Percentiles rank a stretch among this genome's conserved stretches.
Conservation (phyloP, 495 filamentous ascomycete species). For the Cudoniella acicularis region DNA sequence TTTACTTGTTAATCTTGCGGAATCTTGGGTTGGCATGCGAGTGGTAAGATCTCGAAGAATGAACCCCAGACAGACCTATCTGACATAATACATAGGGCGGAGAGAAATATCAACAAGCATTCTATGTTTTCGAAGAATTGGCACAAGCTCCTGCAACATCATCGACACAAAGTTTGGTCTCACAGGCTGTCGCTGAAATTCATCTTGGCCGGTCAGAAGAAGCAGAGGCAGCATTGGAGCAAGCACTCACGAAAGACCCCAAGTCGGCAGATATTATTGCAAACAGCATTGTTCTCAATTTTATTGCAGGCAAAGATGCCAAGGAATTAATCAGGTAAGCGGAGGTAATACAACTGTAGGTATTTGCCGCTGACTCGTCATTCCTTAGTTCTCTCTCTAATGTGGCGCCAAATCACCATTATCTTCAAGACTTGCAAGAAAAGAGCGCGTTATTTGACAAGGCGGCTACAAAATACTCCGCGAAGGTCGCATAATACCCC, state of each 20-base stretch:
- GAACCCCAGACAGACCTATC: background rate
- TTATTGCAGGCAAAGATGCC: slow-evolving; percentile 66
- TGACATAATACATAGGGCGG: slow-evolving; percentile 59
- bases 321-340: slow-evolving; percentile 58
- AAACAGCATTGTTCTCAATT: slow-evolving; percentile 74
- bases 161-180: slow-evolving; percentile 64
- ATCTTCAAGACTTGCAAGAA: slow-evolving; percentile 66
- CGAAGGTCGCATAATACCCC: slow-evolving; percentile 48
- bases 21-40: slow-evolving; percentile 90
- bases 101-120: slow-evolving; percentile 93
- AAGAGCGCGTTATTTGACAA: slow-evolving; percentile 78
- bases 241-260: slow-evolving; percentile 72
- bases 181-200: slow-evolving; percentile 87
- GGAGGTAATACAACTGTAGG: background rate
- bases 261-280: slow-evolving; percentile 69
- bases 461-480: slow-evolving; percentile 71
- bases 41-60: slow-evolving; percentile 57
- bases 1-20: slow-evolving; percentile 87
- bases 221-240: slow-evolving; percentile 78
- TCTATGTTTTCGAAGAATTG: slow-evolving; percentile 97
- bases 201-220: slow-evolving; percentile 88
- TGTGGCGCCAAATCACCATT: slow-evolving; percentile 55
- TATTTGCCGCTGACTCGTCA: slow-evolving; percentile 18
- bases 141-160: slow-evolving; percentile 76
- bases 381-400: slow-evolving; percentile 52